Percentiles rank a stretch among this genome's conserved stretches.
Evolutionary conservation across 176 grass and related monocot species (phyloP).

Genomic region (Phoenix roebelenii): DNA sequence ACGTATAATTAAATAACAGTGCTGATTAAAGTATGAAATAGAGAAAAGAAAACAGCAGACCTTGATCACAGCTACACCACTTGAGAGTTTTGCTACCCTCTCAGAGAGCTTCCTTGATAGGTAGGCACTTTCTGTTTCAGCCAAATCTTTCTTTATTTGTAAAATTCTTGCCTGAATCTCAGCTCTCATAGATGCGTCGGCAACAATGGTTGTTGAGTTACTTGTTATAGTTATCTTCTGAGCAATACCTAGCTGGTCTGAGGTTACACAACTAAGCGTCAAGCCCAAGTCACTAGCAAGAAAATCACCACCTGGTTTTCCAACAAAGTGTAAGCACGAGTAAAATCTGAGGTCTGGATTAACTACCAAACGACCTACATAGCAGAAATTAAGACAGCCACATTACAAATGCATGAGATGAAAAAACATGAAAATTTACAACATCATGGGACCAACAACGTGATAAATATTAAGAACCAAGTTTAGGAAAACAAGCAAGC

Average conservation of each 20-base stretch:
- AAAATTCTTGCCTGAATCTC: conserved; percentile 92
- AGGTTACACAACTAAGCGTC: conserved; percentile 60
- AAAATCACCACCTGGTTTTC: conserved; percentile 82
- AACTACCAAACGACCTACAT: too few species aligned
- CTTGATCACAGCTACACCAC: conserved; percentile 85
- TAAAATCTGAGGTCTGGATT: conserved; percentile 1
- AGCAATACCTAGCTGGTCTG: conserved; percentile 89
- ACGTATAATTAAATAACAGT: too few species aligned
- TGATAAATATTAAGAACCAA: too few species aligned
- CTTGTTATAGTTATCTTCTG: conserved; percentile 79
- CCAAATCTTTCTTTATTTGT: conserved; percentile 86
- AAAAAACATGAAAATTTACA: too few species aligned
- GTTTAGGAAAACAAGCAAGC: too few species aligned
- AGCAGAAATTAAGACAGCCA: too few species aligned
- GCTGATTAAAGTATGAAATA: background rate
- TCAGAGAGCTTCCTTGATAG: conserved; percentile 55
- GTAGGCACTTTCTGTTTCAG: conserved; percentile 45
- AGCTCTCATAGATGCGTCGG: conserved; percentile 71
- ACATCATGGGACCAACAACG: too few species aligned
- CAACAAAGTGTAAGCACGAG: conserved; percentile 10
- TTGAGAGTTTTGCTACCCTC: conserved; percentile 84
- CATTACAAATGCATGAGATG: too few species aligned
- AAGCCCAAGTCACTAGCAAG: conserved; percentile 78
- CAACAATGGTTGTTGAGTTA: conserved; percentile 76
- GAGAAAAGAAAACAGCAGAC: conserved; percentile 15